Evolutionary conservation across 768 basidiomycete genomes (phyloP), one percentile per base, ranked within the genome.

Genomic region (Leucogyrophana mollusca): DNA sequence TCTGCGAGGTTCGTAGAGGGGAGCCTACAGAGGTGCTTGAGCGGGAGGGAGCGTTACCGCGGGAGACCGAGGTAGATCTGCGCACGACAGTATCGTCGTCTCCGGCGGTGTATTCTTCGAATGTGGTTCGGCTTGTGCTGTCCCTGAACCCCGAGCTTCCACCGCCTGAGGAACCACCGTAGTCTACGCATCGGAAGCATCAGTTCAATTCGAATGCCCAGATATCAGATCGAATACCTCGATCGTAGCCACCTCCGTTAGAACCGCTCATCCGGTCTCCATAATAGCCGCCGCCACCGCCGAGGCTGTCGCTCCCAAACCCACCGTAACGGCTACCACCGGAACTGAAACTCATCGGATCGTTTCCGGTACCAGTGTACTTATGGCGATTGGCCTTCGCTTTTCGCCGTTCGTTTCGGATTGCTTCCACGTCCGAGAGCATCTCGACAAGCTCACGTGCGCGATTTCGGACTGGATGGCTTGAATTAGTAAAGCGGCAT

Each of bases 81-180:
- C 60, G 68, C 51, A 34, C 59, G 47, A 56, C 65, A 33, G 60
- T 66, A n/a, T 95, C 93, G 50, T 97, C 94, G 48, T 92, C 92
- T 2, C 95, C 95, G 10, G 95, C 96, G 54, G 95, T 90, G 65
- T 99, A 99, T 63, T 97, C 94, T 57, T 98, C 94, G 54, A 82
- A 97, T 20, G 79, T 78, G 45, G 73, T 71, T 13, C 80, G 69
- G 33, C 80, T 66, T 7, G 66, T 64, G 24, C 66, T 72, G 50
- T 91, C 88, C 41, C 78, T 73, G 68, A 87, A 90, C 2, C 76
- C 76, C 45, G 75, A 72, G 33, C 79, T 74, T 35, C 74, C 71
- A 3, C 77, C 72, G 34, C 61, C 61, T 32, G 62, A 64, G 16
- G 69, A 68, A 46, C 71, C 70, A 38, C 70, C 63, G 17, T 55